These are phyloP conservation scores for Globisporangium recalcitrans DNA, from an alignment of 352 stramenopile genomes.

Conservation along the genomic window DNA sequence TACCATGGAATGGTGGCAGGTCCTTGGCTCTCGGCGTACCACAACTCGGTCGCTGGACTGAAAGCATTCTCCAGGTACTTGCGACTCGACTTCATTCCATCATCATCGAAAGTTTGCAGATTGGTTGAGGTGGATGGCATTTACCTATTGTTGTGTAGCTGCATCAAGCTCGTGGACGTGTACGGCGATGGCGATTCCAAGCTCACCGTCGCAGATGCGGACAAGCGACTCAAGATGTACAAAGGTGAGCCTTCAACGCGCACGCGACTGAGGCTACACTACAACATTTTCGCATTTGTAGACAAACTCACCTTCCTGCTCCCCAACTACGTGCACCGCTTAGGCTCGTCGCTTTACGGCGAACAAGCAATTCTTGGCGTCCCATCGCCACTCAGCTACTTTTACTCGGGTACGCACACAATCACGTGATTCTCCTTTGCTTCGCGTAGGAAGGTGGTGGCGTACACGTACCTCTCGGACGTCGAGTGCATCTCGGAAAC, in stretches of 20 bases:
- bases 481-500: constrained; percentile 68
- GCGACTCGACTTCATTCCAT: background rate
- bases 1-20: constrained; percentile 9
- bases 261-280: no score
- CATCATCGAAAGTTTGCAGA: no score
- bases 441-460: constrained; percentile 17
- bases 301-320: background rate
- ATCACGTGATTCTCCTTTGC: background rate
- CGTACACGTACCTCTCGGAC: constrained; percentile 64
- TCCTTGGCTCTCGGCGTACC: constrained; percentile 85
- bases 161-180: constrained; percentile 72
- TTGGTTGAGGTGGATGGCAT: background rate
- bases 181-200: constrained; percentile 83
- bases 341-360: constrained; percentile 66
- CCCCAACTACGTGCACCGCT: background rate
- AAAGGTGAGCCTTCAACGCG: no score
- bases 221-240: constrained; percentile 84
- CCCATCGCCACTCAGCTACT: constrained; percentile 64
- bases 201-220: constrained; percentile 71
- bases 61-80: constrained; percentile 61
- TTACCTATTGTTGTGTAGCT: constrained; percentile 32
- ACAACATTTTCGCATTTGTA: background rate
- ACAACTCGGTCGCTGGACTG: constrained; percentile 88
- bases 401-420: constrained; percentile 71
- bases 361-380: constrained; percentile 79